A percentile compares a stretch with the other conserved stretches of the same genome.
Evolutionary conservation across 108 stramenopile genomes (phyloP).

Genomic region (Cyclotella kingstonii): DNA sequence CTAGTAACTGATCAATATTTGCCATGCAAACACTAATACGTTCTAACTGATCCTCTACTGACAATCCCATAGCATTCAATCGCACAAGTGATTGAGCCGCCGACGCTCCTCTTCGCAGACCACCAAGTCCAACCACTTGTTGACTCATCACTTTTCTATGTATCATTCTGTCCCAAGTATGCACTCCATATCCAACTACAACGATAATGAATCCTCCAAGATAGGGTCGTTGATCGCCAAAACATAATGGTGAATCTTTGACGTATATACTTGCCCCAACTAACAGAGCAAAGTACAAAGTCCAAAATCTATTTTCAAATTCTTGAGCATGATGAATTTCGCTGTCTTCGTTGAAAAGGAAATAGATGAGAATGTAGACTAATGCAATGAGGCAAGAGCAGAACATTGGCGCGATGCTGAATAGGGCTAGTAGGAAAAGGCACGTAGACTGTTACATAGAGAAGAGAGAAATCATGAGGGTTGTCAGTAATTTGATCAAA

Average conservation of each 20-base stretch:
- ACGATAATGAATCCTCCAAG: conserved; percentile 69
- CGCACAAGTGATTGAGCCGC: conserved; percentile 48
- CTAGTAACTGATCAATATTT: conserved; percentile 85
- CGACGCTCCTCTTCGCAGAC: conserved; percentile 54
- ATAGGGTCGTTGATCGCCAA: conserved; percentile 57
- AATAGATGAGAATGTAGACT: conserved; percentile 76
- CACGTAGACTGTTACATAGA: conserved; percentile 5
- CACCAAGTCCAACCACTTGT: conserved; percentile 17
- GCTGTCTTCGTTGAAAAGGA: conserved; percentile 79
- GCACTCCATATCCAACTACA: conserved; percentile 74
- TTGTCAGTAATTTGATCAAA: not conserved
- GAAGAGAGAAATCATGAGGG: conserved; percentile 1
- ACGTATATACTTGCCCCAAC: conserved; percentile 82
- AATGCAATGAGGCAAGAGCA: conserved; percentile 71
- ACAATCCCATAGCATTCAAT: conserved; percentile 51
- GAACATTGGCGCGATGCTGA: conserved; percentile 78
- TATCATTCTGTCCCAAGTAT: conserved; percentile 83
- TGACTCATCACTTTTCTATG: conserved; percentile 72
- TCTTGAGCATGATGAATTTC: conserved; percentile 87
- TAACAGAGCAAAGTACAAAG: conserved; percentile 72
- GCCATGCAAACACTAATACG: conserved; percentile 71
- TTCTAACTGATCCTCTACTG: conserved; percentile 67
- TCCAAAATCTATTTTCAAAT: conserved; percentile 95
- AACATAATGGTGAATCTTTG: conserved; percentile 77
- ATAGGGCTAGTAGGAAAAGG: conserved; percentile 71